Percentiles rank a stretch among this genome's conserved stretches.
Conservation (phyloP, 371 early-diverging fungal species). For the Apophysomyces variabilis region DNA sequence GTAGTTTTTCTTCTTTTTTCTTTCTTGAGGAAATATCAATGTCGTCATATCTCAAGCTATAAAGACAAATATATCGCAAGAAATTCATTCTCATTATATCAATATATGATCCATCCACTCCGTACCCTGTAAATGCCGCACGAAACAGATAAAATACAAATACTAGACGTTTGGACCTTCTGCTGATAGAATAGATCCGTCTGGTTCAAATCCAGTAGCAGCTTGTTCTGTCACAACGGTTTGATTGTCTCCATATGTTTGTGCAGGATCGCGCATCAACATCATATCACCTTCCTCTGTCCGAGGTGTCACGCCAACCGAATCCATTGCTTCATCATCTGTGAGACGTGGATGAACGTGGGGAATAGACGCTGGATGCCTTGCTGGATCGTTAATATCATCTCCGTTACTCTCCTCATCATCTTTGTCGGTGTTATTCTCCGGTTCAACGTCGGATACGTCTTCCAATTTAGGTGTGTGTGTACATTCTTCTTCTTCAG, state of each 20-base stretch:
- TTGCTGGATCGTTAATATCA: constrained; percentile 44
- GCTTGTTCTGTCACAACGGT: neutral
- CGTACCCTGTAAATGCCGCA: too few relatives aligned
- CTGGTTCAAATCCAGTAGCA: too few relatives aligned
- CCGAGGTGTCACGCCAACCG: neutral
- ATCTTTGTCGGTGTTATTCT: constrained; percentile 28
- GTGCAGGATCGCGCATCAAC: neutral
- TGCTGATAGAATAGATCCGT: neutral
- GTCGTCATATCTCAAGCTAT: too few relatives aligned
- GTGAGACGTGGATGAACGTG: constrained; percentile 42
- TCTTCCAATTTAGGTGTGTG: constrained; percentile 52
- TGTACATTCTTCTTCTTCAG: constrained; percentile 40
- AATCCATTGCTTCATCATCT: constrained; percentile 29
- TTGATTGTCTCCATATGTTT: neutral
- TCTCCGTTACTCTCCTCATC: constrained; percentile 37
- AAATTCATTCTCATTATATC: too few relatives aligned
- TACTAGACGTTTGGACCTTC: neutral
- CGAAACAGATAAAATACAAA: neutral
- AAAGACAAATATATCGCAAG: too few relatives aligned
- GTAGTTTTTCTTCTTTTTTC: too few relatives aligned
- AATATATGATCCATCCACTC: too few relatives aligned
- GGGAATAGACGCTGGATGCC: constrained; percentile 49
- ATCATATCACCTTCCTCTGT: constrained; percentile 2
- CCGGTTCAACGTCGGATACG: constrained; percentile 45
- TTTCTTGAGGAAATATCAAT: too few relatives aligned